Percentiles rank a stretch among this genome's conserved stretches.
These are phyloP conservation scores for Puccinia novopanici DNA, from an alignment of 1,284 basidiomycete genomes.

Conservation along the genomic window DNA sequence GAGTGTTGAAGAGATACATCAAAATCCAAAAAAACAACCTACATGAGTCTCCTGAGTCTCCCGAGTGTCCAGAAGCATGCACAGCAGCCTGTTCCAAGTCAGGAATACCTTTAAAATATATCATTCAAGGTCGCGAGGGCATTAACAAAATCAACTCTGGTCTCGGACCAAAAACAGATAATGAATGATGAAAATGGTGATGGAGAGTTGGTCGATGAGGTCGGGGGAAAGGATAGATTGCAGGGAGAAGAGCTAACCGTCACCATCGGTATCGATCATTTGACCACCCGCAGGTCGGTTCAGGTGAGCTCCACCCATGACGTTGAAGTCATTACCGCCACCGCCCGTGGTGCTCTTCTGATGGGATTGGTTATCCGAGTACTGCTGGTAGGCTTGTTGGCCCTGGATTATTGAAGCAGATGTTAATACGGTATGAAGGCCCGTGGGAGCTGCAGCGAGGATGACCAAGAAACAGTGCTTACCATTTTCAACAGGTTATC, in stretches of 20 bases:
- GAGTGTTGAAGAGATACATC: neutral
- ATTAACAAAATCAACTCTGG: neutral
- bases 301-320: slow-evolving; percentile 45
- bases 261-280: slow-evolving; percentile 45
- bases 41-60: slow-evolving; percentile 40
- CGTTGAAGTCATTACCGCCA: slow-evolving; percentile 18
- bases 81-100: slow-evolving; percentile 40
- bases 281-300: slow-evolving; percentile 35
- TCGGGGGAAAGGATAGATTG: neutral
- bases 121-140: neutral
- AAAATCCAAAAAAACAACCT: neutral
- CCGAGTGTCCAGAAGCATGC: slow-evolving; percentile 37
- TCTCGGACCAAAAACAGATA: neutral
- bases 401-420: slow-evolving; percentile 10
- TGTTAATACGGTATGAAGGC: too few relatives aligned
- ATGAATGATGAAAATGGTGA: neutral
- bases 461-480: neutral
- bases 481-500: slow-evolving; percentile 28
- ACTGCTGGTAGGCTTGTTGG: slow-evolving; percentile 31
- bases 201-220: neutral
- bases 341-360: neutral
- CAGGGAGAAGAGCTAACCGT: slow-evolving; percentile 10
- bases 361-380: slow-evolving; percentile 26
- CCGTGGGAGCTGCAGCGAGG: too few relatives aligned
- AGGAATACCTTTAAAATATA: slow-evolving; percentile 35